Evolutionary conservation across 2,329 filamentous ascomycete genomes (phyloP).

Genomic region (Emericellopsis cladophorae): DNA sequence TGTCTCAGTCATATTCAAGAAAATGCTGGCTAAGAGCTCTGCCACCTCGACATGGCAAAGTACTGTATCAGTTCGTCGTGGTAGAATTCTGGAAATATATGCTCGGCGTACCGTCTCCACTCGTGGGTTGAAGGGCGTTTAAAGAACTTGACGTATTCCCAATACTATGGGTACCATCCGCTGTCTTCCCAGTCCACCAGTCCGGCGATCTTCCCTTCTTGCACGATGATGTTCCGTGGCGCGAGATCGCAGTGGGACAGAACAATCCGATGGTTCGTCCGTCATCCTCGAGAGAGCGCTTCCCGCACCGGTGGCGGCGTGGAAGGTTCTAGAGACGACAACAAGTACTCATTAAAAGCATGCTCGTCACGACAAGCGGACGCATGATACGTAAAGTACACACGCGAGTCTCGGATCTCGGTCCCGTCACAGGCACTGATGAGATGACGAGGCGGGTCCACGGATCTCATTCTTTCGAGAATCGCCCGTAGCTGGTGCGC

Average conservation of each 20-base stretch:
- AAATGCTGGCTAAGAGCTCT: not conserved
- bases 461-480: conserved; percentile 10
- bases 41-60: conserved; percentile 10
- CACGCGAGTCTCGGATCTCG: conserved; percentile 12
- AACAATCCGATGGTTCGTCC: conserved; percentile 17
- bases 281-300: conserved; percentile 10
- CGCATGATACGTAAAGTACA: conserved; percentile 8
- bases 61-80: conserved; percentile 13
- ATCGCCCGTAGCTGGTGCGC: conserved; percentile 12
- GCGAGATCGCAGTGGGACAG: conserved; percentile 39
- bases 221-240: conserved; percentile 28
- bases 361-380: conserved; percentile 9
- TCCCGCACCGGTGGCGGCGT: conserved; percentile 8
- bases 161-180: conserved; percentile 4
- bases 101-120: conserved; percentile 10
- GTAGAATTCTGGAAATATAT: conserved; percentile 12
- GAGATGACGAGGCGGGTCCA: conserved; percentile 7
- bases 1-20: too few relatives aligned
- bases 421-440: conserved; percentile 13
- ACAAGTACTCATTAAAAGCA: conserved; percentile 12
- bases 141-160: conserved; percentile 17
- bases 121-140: conserved; percentile 7
- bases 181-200: conserved; percentile 4
- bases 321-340: conserved; percentile 5
- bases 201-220: conserved; percentile 12